phyloP scores from a whole-genome alignment of 305 asterid genomes.

The Fraxinus platypoda region DNA sequence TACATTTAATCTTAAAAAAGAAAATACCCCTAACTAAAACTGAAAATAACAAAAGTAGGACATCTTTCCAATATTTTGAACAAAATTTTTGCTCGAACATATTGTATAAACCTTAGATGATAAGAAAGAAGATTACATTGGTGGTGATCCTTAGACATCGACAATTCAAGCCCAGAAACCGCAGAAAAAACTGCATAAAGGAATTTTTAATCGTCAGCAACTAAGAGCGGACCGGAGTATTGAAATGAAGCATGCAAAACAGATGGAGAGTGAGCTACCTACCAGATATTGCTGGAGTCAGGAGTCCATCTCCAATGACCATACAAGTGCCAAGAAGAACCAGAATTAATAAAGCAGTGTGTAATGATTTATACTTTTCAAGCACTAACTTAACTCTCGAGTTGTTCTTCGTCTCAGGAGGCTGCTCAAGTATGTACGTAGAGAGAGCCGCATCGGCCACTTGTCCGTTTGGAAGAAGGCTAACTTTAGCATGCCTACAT shows the following conservation, averaged over 20 bases:
- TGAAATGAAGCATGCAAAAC: background rate
- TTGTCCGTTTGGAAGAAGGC: constrained; percentile 89
- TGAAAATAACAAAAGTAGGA: background rate
- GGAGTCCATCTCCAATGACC: constrained; percentile 97
- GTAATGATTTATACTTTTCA: constrained; percentile 78
- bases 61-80: background rate
- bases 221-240: background rate
- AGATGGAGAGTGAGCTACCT: background rate
- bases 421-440: constrained; percentile 76
- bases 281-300: constrained; percentile 97
- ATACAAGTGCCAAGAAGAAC: constrained; percentile 96
- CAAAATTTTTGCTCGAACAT: background rate
- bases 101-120: background rate
- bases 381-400: constrained; percentile 74
- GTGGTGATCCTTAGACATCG: constrained; percentile 91
- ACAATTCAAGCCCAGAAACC: constrained; percentile 92
- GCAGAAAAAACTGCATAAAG: constrained; percentile 77
- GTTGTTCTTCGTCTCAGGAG: constrained; percentile 56
- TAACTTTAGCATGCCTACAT: constrained; percentile 95
- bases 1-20: background rate
- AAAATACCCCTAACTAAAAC: background rate
- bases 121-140: constrained; percentile 60
- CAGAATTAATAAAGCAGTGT: constrained; percentile 68
- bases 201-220: constrained; percentile 14
- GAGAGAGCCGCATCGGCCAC: constrained; percentile 86